Percentiles rank a stretch among this genome's conserved stretches.
phyloP scores from a whole-genome alignment of 2,329 filamentous ascomycete genomes.

The Aspergillus glaucus region DNA sequence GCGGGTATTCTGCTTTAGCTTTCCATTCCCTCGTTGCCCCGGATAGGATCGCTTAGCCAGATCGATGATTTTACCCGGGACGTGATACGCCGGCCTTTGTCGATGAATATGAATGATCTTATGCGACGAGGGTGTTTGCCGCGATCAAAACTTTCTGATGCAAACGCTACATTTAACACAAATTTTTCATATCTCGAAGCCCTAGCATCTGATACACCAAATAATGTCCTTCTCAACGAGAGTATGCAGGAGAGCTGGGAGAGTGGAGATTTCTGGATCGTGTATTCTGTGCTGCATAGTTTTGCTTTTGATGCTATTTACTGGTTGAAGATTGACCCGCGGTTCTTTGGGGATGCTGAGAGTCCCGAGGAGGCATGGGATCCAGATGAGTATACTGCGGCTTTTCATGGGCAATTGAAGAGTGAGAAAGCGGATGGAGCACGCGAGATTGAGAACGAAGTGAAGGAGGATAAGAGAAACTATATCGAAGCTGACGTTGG shows the following conservation, averaged over 20 bases:
- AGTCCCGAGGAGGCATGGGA: conserved; percentile 4
- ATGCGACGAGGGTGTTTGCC: conserved; percentile 16
- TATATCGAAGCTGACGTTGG: neutral
- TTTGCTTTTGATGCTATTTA: conserved; percentile 10
- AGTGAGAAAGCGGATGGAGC: neutral
- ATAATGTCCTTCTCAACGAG: conserved; percentile 14
- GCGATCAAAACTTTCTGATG: conserved; percentile 7
- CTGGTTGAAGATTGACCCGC: conserved; percentile 7
- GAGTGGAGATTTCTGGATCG: conserved; percentile 8
- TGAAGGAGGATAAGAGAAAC: neutral
- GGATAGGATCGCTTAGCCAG: conserved; percentile 8
- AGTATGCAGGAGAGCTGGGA: conserved; percentile 6
- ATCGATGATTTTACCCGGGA: conserved; percentile 10
- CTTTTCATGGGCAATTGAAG: neutral
- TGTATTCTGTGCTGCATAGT: conserved; percentile 4
- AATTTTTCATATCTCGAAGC: conserved; percentile 33
- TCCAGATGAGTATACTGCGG: conserved; percentile 7
- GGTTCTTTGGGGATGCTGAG: conserved; percentile 5
- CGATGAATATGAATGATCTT: conserved; percentile 38
- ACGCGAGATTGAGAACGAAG: neutral
- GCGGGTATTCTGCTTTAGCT: conserved; percentile 9
- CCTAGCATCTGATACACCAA: conserved; percentile 34
- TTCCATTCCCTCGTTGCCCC: conserved; percentile 1
- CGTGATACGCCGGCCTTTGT: conserved; percentile 32
- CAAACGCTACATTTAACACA: conserved; percentile 16